Percentiles rank a stretch among this genome's conserved stretches.
Evolutionary conservation across 352 stramenopile genomes (phyloP).

Genomic region (Phytophthora quininea): DNA sequence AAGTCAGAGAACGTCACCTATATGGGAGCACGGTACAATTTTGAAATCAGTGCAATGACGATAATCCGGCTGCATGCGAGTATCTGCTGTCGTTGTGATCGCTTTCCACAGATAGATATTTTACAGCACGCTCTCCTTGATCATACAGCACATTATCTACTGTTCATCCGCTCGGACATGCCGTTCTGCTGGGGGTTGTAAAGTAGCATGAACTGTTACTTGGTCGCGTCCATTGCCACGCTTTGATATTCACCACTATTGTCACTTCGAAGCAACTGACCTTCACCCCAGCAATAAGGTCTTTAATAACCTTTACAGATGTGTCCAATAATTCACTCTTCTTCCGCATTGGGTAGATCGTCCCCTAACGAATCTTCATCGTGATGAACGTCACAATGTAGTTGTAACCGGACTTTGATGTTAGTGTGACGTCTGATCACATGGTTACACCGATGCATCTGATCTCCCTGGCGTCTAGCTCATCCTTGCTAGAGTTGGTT

Average conservation of each 20-base stretch:
- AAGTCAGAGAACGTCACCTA: no score
- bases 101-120: background rate
- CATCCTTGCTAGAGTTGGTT: background rate
- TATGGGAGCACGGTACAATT: no score
- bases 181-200: background rate
- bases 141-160: background rate
- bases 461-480: background rate
- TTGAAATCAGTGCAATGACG: no score
- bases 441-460: background rate
- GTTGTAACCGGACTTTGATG: background rate
- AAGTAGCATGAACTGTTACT: background rate
- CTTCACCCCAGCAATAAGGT: background rate
- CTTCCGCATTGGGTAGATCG: background rate
- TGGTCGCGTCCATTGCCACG: background rate
- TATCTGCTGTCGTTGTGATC: background rate
- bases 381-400: background rate
- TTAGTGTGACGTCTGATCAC: background rate
- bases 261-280: background rate
- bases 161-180: background rate
- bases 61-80: background rate
- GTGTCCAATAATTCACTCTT: background rate
- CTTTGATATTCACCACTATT: background rate
- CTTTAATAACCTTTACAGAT: background rate
- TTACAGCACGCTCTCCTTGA: background rate
- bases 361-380: background rate